Percentiles rank a stretch among this genome's conserved stretches.
Conservation (phyloP, 345 rosid genomes). For the Aethionema arabicum region DNA sequence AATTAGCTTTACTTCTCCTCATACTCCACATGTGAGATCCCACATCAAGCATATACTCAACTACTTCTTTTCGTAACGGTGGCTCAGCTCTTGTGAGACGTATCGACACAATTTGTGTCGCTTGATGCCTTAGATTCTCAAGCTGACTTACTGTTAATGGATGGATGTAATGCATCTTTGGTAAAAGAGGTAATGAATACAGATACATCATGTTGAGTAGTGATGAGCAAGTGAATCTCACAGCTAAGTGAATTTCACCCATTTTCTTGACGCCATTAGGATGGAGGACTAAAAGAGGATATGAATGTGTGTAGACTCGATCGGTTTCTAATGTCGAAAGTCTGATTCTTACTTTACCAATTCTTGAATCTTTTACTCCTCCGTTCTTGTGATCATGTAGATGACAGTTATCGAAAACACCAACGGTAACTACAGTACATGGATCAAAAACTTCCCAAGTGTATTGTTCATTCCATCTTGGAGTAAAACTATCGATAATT, state of each 20-base stretch:
- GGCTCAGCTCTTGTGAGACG: constrained; percentile 89
- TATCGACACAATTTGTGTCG: constrained; percentile 78
- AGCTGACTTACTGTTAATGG: constrained; percentile 89
- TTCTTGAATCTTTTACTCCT: constrained; percentile 59
- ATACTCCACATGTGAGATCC: constrained; percentile 99
- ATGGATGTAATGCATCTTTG: constrained; percentile 89
- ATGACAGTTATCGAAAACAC: constrained; percentile 88
- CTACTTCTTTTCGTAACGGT: constrained; percentile 82
- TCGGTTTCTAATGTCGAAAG: constrained; percentile 94
- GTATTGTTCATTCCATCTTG: constrained; percentile 98
- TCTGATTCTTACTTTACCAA: constrained; percentile 86
- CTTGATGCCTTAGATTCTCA: constrained; percentile 85
- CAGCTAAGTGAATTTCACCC: constrained; percentile 95
- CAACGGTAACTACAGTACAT: constrained; percentile 85
- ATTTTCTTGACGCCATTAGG: constrained; percentile 81
- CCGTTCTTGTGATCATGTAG: constrained; percentile 63
- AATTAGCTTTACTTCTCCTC: constrained; percentile 97
- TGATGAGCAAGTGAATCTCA: constrained; percentile 83
- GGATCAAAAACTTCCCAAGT: constrained; percentile 97
- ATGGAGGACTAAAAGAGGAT: constrained; percentile 78
- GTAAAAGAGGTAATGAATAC: constrained; percentile 77
- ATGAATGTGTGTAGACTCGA: constrained; percentile 81
- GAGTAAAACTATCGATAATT: constrained; percentile 77
- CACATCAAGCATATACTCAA: constrained; percentile 93
- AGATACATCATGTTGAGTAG: constrained; percentile 90